Percentiles rank a stretch among this genome's conserved stretches.
Evolutionary conservation across 257 asterid genomes (phyloP).

Genomic region (Verbascum thapsus): DNA sequence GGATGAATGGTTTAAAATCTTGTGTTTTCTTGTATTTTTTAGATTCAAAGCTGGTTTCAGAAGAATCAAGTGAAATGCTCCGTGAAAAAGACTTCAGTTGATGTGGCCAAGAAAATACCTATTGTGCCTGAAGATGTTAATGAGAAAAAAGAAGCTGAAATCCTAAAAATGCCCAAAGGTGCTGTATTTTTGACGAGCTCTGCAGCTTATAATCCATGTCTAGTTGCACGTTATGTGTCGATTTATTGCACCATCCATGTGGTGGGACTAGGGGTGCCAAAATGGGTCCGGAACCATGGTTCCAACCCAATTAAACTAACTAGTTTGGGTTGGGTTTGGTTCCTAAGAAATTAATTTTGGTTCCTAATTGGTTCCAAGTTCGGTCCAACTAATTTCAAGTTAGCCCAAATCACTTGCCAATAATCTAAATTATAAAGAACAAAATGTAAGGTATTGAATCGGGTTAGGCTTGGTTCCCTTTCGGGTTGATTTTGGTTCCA

Average conservation of each 20-base stretch:
- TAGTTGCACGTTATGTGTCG: not conserved
- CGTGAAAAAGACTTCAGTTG: conserved; percentile 37
- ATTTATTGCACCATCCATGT: not conserved
- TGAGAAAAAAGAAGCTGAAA: conserved; percentile 31
- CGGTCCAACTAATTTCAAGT: no score
- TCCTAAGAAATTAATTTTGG: no score
- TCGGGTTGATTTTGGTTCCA: no score
- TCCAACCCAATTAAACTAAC: no score
- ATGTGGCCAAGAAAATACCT: conserved; percentile 28
- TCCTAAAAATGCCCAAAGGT: conserved; percentile 40
- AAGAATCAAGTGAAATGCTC: conserved; percentile 35
- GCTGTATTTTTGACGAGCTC: not conserved
- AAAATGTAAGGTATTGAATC: no score
- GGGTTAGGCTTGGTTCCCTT: no score
- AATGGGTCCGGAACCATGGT: no score
- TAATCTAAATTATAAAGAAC: no score
- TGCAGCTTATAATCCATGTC: conserved; percentile 6
- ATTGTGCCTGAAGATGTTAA: conserved; percentile 34
- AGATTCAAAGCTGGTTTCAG: conserved; percentile 77
- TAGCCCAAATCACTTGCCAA: no score
- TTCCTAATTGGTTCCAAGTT: no score
- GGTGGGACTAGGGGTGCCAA: no score
- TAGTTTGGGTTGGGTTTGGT: no score
- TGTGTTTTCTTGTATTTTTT: conserved; percentile 22
- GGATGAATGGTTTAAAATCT: conserved; percentile 16